Evolutionary conservation across 169 alveolate genomes (phyloP), one percentile per base, ranked within the genome.

Genomic region (Plasmodium malariae): DNA sequence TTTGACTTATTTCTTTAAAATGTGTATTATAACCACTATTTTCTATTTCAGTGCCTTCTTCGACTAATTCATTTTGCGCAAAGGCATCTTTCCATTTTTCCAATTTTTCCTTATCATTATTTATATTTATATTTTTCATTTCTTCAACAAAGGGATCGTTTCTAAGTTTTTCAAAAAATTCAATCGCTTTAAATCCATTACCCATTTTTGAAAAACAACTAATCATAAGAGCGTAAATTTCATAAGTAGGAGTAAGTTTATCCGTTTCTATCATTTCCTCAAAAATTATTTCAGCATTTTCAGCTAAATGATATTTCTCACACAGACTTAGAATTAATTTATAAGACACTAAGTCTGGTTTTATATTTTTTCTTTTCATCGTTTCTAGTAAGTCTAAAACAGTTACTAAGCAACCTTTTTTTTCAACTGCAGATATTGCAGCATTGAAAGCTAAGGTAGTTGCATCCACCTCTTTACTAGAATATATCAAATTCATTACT

Each of bases 281-380:
- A 68, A 83, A 83, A 30, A 83, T 14, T 54, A 83, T 34, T 83
- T 83, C 91, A 6, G 91, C 91, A 43, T 67, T 36, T 9, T 83
- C 91, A 6, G 74, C 68, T 32, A 83, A 59, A 40, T 83, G 91
- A 60, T 83, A 83, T 28, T 83, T 83, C 28, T 54, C 85, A 55
- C 91, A 83, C 24, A 83, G 43, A 7, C 86, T 55, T 30, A 83
- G 60, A 55, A 83, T 40, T 17, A 83, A 37, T 12, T 83, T 83
- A 59, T 83, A 83, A 3, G 91, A 83, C 4, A 83, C 74, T 59
- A 83, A 19, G 54, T 83, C 91, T 55, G 91, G 91, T 83, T 83
- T 83, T 67, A 83, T 83, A 43, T 83, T 83, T 83, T 83, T 83
- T 5, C 68, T 83, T 67, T 83, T 83, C 91, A 83, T 83, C n/a